A percentile compares a stretch with the other conserved stretches of the same genome.
phyloP scores from a whole-genome alignment of 257 asterid genomes.

The Nicotiana attenuata region DNA sequence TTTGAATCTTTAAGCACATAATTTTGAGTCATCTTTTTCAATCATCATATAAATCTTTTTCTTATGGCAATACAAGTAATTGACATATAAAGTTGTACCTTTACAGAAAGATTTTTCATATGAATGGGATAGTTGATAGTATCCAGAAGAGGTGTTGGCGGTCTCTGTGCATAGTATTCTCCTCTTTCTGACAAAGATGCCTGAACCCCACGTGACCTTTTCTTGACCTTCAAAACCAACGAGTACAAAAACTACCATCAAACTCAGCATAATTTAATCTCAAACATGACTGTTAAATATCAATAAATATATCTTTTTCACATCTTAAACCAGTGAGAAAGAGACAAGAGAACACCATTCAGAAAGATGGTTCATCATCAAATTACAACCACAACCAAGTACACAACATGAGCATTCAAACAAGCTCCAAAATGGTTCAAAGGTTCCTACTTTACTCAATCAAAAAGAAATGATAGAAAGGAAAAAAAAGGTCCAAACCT shows the following conservation, averaged over 20 bases:
- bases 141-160: conserved; percentile 95
- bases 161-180: conserved; percentile 82
- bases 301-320: not conserved
- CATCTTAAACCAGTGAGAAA: not conserved
- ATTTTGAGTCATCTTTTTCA: not conserved
- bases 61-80: not conserved
- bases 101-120: conserved; percentile 82
- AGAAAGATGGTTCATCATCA: not conserved
- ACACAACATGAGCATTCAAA: not conserved
- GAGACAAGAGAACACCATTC: not conserved
- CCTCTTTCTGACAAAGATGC: conserved; percentile 71
- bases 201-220: conserved; percentile 43
- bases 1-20: not conserved
- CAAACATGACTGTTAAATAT: conserved; percentile 1
- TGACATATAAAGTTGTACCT: conserved; percentile 37
- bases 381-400: not conserved
- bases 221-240: conserved; percentile 38
- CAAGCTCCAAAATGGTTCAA: not conserved
- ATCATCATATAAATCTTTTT: not conserved
- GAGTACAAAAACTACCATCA: conserved; percentile 22
- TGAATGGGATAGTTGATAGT: conserved; percentile 89
- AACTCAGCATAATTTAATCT: conserved; percentile 18
- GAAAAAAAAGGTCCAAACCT: conserved; percentile 33
- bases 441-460: not conserved
- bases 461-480: not conserved